These are phyloP conservation scores for Nicotiana knightiana DNA, from an alignment of 257 asterid genomes.

Conservation along the genomic window DNA sequence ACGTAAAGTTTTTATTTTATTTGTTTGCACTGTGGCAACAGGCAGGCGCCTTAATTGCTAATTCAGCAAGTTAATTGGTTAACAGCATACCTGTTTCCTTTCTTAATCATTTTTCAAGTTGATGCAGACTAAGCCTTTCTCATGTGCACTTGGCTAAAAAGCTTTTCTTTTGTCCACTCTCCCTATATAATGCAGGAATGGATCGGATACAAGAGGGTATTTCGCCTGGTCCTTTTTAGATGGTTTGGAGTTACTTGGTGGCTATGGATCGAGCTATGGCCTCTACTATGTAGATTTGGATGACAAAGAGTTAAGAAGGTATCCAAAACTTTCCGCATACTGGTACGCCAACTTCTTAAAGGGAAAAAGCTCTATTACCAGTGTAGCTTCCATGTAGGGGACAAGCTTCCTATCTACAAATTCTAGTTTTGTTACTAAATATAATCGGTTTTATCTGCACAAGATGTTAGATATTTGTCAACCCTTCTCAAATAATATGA, in stretches of 20 bases:
- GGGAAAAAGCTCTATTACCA: constrained; percentile 16
- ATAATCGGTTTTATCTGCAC: neutral
- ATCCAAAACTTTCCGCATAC: constrained; percentile 39
- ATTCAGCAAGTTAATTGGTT: neutral
- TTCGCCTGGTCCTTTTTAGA: constrained; percentile 57
- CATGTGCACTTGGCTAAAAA: neutral
- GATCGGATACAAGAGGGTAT: constrained; percentile 49
- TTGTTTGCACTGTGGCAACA: neutral
- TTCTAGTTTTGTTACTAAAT: neutral
- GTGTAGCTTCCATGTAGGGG: neutral
- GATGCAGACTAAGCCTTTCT: neutral
- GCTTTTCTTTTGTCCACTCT: neutral
- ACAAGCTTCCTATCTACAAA: neutral
- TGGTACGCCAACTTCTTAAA: constrained; percentile 47
- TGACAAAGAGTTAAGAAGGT: constrained; percentile 33
- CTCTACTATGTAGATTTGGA: constrained; percentile 54
- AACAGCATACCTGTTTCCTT: neutral
- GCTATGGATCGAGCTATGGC: constrained; percentile 31
- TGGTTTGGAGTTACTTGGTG: constrained; percentile 43
- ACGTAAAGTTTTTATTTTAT: neutral
- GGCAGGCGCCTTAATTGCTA: neutral
- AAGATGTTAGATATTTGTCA: neutral
- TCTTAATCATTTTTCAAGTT: neutral
- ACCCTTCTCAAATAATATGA: neutral
- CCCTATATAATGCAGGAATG: constrained; percentile 34